Conservation (phyloP, 2,329 filamentous ascomycete genomes). For the Eutypa lata region DNA sequence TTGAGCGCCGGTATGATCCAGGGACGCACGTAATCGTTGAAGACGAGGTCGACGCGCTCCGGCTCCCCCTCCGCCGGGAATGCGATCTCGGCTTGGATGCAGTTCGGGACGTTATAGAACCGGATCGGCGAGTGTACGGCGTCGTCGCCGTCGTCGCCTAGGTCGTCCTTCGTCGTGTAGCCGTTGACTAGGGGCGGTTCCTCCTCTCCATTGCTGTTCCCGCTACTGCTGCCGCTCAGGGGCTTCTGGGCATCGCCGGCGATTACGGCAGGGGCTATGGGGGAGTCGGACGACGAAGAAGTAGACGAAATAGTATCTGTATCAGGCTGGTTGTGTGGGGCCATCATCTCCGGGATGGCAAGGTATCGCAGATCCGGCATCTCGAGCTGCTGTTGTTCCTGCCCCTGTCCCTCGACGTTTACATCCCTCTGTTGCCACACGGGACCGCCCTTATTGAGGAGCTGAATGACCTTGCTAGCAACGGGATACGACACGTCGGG, state of each 20-base stretch:
- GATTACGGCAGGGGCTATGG: constrained; percentile 2
- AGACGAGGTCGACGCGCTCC: constrained; percentile 80
- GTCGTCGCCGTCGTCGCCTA: constrained; percentile 82
- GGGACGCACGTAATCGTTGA: constrained; percentile 84
- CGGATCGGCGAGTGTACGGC: constrained; percentile 74
- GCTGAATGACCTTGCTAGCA: constrained; percentile 64
- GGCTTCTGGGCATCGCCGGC: constrained; percentile 18
- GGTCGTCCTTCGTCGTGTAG: constrained; percentile 87
- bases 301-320: background rate
- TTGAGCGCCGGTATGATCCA: constrained; percentile 76
- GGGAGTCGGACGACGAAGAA: background rate
- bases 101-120: constrained; percentile 80
- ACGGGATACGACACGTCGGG: constrained; percentile 76
- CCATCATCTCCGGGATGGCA: constrained; percentile 45
- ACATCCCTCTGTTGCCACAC: too few species aligned
- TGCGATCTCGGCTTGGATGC: constrained; percentile 65
- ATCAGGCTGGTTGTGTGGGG: constrained; percentile 10
- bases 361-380: constrained; percentile 42
- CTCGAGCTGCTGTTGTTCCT: background rate
- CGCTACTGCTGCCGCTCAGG: constrained; percentile 3
- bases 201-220: constrained; percentile 10
- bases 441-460: constrained; percentile 54
- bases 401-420: background rate
- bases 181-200: constrained; percentile 46
- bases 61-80: constrained; percentile 59